A percentile compares a stretch with the other conserved stretches of the same genome.
phyloP scores from a whole-genome alignment of 2,329 filamentous ascomycete genomes.

The Phoma sp. region DNA sequence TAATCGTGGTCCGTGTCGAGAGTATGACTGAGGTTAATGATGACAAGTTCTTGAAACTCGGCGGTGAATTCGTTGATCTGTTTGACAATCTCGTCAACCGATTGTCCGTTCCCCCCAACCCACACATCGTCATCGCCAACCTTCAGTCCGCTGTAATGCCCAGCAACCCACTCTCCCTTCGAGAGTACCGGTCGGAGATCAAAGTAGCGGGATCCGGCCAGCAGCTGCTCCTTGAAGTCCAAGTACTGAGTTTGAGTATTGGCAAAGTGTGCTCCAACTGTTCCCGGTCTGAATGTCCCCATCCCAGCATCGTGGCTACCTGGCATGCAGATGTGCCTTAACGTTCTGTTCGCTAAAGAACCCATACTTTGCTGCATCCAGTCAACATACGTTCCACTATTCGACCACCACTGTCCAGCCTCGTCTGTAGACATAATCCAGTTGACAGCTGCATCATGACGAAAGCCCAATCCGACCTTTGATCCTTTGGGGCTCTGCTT shows the following conservation, averaged over 20 bases:
- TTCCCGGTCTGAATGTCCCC: constrained; percentile 50
- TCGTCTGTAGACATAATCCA: constrained; percentile 49
- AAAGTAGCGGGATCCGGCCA: constrained; percentile 56
- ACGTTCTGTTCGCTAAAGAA: constrained; percentile 48
- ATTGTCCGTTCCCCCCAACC: constrained; percentile 56
- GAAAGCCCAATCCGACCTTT: constrained; percentile 44
- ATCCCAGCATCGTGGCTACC: constrained; percentile 60
- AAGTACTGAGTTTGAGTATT: constrained; percentile 58
- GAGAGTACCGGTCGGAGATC: constrained; percentile 55
- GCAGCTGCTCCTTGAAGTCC: constrained; percentile 55
- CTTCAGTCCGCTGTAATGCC: constrained; percentile 49
- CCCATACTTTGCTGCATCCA: constrained; percentile 53
- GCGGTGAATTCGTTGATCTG: constrained; percentile 56
- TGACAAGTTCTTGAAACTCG: constrained; percentile 55
- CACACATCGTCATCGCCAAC: constrained; percentile 45
- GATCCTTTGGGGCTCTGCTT: constrained; percentile 43
- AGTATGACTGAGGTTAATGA: constrained; percentile 56
- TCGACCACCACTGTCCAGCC: constrained; percentile 45
- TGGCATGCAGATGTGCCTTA: constrained; percentile 57
- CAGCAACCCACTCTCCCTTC: constrained; percentile 50
- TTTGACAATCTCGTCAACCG: constrained; percentile 51
- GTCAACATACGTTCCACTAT: constrained; percentile 42
- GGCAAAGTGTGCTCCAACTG: constrained; percentile 47
- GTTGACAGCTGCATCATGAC: constrained; percentile 45
- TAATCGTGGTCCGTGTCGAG: constrained; percentile 51